phyloP scores from a whole-genome alignment of 2,329 filamentous ascomycete species.

The Furcasterigmium sp. region DNA sequence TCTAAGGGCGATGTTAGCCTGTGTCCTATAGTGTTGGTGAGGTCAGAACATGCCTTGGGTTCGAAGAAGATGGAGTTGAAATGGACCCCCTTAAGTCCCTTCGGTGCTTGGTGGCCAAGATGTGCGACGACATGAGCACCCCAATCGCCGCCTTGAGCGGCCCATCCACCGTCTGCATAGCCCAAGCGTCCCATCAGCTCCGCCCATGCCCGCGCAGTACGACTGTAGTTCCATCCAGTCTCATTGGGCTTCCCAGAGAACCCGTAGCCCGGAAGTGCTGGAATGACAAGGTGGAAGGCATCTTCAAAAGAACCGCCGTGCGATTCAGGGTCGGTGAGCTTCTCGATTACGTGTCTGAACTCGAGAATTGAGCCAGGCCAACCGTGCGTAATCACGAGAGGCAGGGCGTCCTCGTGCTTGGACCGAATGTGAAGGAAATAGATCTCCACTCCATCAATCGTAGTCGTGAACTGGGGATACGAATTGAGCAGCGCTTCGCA shows the following conservation, averaged over 20 bases:
- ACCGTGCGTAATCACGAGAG: slow-evolving; percentile 8
- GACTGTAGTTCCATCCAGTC: slow-evolving; percentile 3
- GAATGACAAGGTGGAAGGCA: slow-evolving; percentile 8
- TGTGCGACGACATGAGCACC: slow-evolving; percentile 2
- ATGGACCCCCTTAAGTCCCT: slow-evolving; percentile 5
- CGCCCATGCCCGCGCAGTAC: slow-evolving; percentile 2
- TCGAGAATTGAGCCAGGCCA: slow-evolving; percentile 8
- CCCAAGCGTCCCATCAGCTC: slow-evolving; percentile 7
- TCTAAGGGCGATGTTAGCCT: background rate
- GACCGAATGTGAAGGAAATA: slow-evolving; percentile 7
- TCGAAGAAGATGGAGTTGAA: slow-evolving; percentile 9
- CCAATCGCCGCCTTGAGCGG: slow-evolving; percentile 8
- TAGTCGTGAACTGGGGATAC: slow-evolving; percentile 8
- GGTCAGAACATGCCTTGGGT: slow-evolving; percentile 2
- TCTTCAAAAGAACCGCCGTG: slow-evolving; percentile 2
- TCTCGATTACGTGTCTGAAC: slow-evolving; percentile 3
- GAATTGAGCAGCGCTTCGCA: slow-evolving; percentile 8
- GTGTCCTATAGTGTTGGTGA: background rate
- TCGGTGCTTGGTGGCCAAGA: slow-evolving; percentile 5
- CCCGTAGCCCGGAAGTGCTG: slow-evolving; percentile 8
- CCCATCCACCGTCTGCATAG: slow-evolving; percentile 6
- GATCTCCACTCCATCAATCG: slow-evolving; percentile 5
- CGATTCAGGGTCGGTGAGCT: slow-evolving; percentile 4
- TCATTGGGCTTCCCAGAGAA: slow-evolving; percentile 7
- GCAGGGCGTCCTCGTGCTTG: slow-evolving; percentile 7